These are phyloP conservation scores for Monosporascus sp. DNA, from an alignment of 2,329 filamentous ascomycete species.

Conservation along the genomic window DNA sequence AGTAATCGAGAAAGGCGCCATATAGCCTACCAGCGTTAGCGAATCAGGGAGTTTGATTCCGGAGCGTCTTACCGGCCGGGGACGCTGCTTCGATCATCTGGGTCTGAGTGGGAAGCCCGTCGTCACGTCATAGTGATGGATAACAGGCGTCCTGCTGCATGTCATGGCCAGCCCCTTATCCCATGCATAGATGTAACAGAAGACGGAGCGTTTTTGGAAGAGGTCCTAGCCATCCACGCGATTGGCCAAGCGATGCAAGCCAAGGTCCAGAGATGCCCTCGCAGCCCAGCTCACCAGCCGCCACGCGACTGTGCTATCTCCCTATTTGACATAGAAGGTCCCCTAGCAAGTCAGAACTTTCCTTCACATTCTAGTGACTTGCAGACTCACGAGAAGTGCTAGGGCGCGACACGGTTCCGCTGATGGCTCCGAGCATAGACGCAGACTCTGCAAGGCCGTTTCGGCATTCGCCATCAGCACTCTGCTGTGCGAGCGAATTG, in stretches of 20 bases:
- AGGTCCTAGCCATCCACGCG: neutral
- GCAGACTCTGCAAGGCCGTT: slow-evolving; percentile 19
- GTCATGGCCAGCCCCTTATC: slow-evolving; percentile 25
- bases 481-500: slow-evolving; percentile 5
- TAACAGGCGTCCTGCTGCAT: slow-evolving; percentile 18
- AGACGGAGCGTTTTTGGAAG: slow-evolving; percentile 11
- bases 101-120: slow-evolving; percentile 4
- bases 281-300: slow-evolving; percentile 20
- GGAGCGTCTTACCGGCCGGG: slow-evolving; percentile 2
- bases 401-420: slow-evolving; percentile 21
- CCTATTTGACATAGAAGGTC: slow-evolving; percentile 21
- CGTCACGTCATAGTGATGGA: slow-evolving; percentile 24
- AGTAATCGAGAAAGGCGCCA: slow-evolving; percentile 14
- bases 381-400: slow-evolving; percentile 18
- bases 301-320: slow-evolving; percentile 22
- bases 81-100: neutral
- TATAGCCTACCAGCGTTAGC: slow-evolving; percentile 14
- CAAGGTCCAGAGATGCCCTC: slow-evolving; percentile 20
- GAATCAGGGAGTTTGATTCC: neutral
- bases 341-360: slow-evolving; percentile 11
- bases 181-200: slow-evolving; percentile 24
- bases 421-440: slow-evolving; percentile 22
- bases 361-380: neutral
- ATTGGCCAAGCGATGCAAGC: slow-evolving; percentile 19
- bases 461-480: slow-evolving; percentile 17